These are phyloP conservation scores for Apophysomyces elegans DNA, from an alignment of 371 early-diverging fungal genomes.

Conservation along the genomic window DNA sequence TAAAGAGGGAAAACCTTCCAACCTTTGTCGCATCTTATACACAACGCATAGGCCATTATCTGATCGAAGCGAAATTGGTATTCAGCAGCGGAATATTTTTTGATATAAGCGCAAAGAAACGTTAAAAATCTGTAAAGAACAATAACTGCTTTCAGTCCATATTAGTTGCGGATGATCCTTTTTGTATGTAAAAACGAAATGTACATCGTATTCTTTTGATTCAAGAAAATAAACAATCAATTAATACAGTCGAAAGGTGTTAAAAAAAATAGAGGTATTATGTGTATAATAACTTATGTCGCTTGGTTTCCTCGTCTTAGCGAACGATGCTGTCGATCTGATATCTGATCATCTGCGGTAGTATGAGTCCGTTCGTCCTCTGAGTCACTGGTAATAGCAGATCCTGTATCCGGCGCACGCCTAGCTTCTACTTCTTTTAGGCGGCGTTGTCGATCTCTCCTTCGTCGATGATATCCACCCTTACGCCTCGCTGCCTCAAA, in stretches of 20 bases:
- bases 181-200: neutral
- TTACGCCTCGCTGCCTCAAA: constrained; percentile 14
- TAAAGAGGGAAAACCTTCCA: no score
- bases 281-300: constrained; percentile 10
- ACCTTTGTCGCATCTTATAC: no score
- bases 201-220: constrained; percentile 11
- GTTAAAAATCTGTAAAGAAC: neutral
- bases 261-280: constrained; percentile 1
- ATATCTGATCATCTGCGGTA: neutral
- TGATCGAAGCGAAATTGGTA: no score
- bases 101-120: no score
- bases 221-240: neutral
- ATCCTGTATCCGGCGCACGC: constrained; percentile 20
- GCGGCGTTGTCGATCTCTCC: constrained; percentile 31
- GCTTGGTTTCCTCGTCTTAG: constrained; percentile 7
- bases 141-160: neutral
- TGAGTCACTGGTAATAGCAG: constrained; percentile 15
- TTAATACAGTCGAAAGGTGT: constrained; percentile 10
- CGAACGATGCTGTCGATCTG: constrained; percentile 1
- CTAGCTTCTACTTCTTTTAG: constrained; percentile 31
- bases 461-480: constrained; percentile 37
- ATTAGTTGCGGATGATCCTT: no score
- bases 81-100: no score
- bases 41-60: no score
- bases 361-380: constrained; percentile 15